phyloP scores from a whole-genome alignment of 225 moss, liverwort and hornwort genomes.

The Lunularia cruciata region DNA sequence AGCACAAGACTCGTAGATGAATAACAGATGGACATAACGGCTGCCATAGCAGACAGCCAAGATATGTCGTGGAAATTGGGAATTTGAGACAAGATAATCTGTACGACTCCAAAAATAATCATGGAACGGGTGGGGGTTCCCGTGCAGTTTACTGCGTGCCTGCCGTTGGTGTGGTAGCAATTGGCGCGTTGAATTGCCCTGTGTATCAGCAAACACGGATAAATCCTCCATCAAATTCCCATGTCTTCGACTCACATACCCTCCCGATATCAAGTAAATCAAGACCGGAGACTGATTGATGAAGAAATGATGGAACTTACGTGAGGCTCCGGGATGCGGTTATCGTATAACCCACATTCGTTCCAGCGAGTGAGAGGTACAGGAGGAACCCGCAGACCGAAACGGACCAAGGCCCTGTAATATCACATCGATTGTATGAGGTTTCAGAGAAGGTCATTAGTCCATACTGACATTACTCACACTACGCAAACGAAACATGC shows the following conservation, averaged over 20 bases:
- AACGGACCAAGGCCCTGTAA: conserved; percentile 44
- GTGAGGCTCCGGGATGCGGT: conserved; percentile 56
- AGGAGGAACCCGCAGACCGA: conserved; percentile 51
- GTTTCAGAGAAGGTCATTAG: background rate
- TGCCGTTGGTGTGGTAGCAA: conserved; percentile 52
- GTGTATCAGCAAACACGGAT: background rate
- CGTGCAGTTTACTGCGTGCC: conserved; percentile 37
- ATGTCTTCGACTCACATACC: too few relatives aligned
- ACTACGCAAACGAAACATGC: background rate
- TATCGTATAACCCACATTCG: conserved; percentile 64
- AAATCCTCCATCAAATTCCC: too few relatives aligned
- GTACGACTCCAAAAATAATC: conserved; percentile 60
- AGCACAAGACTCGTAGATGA: conserved; percentile 73
- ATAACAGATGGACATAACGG: conserved; percentile 72
- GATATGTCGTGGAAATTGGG: conserved; percentile 70
- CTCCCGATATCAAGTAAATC: background rate
- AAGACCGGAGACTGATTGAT: too few relatives aligned
- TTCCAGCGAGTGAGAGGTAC: conserved; percentile 55
- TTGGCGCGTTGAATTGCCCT: conserved; percentile 62
- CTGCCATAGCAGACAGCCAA: conserved; percentile 75
- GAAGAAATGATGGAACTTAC: conserved; percentile 37
- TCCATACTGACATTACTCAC: background rate
- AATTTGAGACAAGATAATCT: conserved; percentile 75
- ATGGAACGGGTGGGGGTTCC: conserved; percentile 55
- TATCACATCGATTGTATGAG: background rate